Base-by-base conservation (phyloP, 225 moss, liverwort and hornwort genomes). In the Antitrichia curtipendula region DNA sequence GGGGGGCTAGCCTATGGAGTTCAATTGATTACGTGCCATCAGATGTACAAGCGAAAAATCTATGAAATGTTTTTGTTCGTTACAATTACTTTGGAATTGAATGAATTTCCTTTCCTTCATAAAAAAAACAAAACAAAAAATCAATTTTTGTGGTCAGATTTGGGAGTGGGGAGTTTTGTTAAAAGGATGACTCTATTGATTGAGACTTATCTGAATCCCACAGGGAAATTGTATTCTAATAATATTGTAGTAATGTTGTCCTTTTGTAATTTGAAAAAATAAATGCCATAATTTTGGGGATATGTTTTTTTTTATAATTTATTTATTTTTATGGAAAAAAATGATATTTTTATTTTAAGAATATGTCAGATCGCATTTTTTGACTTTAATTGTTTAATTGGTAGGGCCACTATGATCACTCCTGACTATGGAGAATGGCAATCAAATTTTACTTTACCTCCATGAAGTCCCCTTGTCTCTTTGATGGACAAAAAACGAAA, bases 261-360 rank as follows among this genome's bases (percentile, higher is more conserved):
- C 6, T 21, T n/a, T 66, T 66, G 10, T 11, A 21, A 66, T n/a
- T 34, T 64, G 0, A 3, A 62, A 65, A 36, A 36, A 65, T 11
- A 58, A 11, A 58, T 36, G 36, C 6, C 2, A 0, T 2, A 66
- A n/a, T n/a, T n/a, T 66, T n/a, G 1, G n/a, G 11, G 6, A 6
- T 20, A 65, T n/a, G n/a, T n/a, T 0, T n/a, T 64, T 65, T 65
- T 65, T 34, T 5, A 64, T 2, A 20, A 45, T 6, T 45, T 49
- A 3, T 49, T 49, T 49, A 49, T 12, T 49, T n/a, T n/a, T n/a
- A n/a, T n/a, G n/a, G n/a, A n/a, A 10, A n/a, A 36, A 64, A 36
- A 65, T 31, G 16, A 20, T 65, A 3, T 38, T 22, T 38, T n/a
- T 66, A 20, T 12, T 21, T n/a, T 20, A 12, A 1, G n/a, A 66